Evolutionary conservation across 805 yeast species (phyloP), one percentile per base, ranked within the genome.

Genomic region (Maudiozyma barnettii): DNA sequence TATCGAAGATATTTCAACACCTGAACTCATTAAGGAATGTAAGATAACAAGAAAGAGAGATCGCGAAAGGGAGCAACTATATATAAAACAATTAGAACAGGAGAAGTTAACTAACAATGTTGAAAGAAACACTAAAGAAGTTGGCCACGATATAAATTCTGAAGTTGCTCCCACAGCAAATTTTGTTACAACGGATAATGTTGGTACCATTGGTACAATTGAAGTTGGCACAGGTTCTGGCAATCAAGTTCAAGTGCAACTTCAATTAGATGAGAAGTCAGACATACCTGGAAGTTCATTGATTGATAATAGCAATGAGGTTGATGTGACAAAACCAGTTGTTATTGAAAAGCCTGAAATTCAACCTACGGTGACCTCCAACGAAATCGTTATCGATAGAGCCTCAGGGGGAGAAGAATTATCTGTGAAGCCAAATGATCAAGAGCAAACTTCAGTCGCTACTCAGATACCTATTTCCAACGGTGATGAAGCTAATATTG

Each of bases 1-100:
- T 5, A 76, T 93, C 45, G 99, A 93, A 56, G 99, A 93, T 53
- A 79, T 90, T 54, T 79, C 82, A 44, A 68, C 74, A 3, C 82
- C 91, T 1, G 84, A 79, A 35, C 82, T 93, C 48, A 60, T 83
- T 21, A 75, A 76, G 39, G 87, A 88, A 40, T 93, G 98, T 69
- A 81, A 77, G 52, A 83, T 78, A 18, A 71, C 90, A 59, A 74
- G 82, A 49, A 71, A 68, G 44, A 73, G 96, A 51, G 95, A 87
- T 57, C 60, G 73, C 29, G 65, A 66, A 39, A 76, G 81, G 54
- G 79, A 77, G 54, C 65, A 66, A 36, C 44, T 65, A 1, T 62
- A 52, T 33, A 31, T 55, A 16, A 68, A 70, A 50, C 72, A 61
- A 59, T 66, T 41, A 20, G 49, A 46, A 40, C 14, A 48, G 41